These are phyloP conservation scores for Cladosporium colombiae DNA, from an alignment of 2,329 filamentous ascomycete genomes.

Conservation along the genomic window DNA sequence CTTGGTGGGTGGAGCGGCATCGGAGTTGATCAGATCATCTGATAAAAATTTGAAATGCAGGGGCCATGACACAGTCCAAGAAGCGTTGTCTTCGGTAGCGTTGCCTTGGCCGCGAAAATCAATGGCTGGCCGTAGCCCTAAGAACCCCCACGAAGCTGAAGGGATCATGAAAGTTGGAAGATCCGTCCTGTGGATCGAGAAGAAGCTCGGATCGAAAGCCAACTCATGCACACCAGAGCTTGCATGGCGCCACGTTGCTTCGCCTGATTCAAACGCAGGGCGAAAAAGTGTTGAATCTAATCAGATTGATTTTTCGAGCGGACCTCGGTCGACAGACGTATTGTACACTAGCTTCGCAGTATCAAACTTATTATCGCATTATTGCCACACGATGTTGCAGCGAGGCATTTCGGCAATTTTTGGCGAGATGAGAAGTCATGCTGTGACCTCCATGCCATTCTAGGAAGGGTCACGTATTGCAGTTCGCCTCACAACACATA, in stretches of 20 bases:
- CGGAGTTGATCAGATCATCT: conserved; percentile 14
- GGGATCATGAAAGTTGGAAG: conserved; percentile 3
- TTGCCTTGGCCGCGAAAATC: neutral
- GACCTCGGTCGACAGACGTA: neutral
- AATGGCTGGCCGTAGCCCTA: neutral
- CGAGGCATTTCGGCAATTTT: neutral
- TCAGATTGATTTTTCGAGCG: neutral
- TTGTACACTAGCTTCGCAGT: neutral
- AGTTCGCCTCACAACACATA: neutral
- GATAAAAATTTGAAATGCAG: conserved; percentile 3
- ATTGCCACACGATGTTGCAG: neutral
- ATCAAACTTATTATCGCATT: neutral
- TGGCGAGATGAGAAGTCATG: neutral
- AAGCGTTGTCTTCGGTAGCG: neutral
- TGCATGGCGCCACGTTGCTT: conserved; percentile 10
- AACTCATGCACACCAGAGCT: neutral
- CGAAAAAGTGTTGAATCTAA: conserved; percentile 14
- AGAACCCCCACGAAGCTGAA: neutral
- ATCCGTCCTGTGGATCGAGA: neutral
- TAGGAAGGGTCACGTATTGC: neutral
- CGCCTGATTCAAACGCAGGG: neutral
- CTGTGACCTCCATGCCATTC: neutral
- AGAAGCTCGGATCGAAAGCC: neutral
- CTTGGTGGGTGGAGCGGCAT: conserved; percentile 1
- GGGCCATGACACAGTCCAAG: neutral